phyloP scores from a whole-genome alignment of 176 grass and related monocot genomes.

The Bonia amplexicaulis region DNA sequence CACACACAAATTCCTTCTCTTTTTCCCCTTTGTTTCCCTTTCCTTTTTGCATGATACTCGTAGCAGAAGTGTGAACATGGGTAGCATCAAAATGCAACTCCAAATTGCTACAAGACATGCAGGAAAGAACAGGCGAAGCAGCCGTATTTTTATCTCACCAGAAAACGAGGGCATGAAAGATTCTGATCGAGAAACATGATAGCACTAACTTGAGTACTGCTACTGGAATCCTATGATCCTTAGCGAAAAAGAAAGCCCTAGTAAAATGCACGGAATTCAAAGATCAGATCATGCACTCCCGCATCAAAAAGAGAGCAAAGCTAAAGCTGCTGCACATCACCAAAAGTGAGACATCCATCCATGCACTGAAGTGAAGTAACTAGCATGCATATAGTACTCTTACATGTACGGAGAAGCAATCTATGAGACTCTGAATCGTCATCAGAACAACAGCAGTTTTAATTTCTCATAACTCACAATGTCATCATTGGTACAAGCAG shows the following conservation, averaged over 20 bases:
- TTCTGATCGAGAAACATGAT: conserved; percentile 38
- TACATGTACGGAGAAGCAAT: conserved; percentile 3
- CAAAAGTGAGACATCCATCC: conserved; percentile 42
- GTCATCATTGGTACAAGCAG: conserved; percentile 41
- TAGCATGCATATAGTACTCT: not conserved
- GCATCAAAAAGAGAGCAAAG: conserved; percentile 34
- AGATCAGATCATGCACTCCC: conserved; percentile 38
- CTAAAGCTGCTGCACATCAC: conserved; percentile 52
- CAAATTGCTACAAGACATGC: conserved; percentile 45
- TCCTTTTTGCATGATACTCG: not conserved
- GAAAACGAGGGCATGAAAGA: conserved; percentile 30
- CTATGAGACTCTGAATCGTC: conserved; percentile 9
- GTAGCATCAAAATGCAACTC: conserved; percentile 27
- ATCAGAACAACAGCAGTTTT: conserved; percentile 40
- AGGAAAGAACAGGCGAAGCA: conserved; percentile 42
- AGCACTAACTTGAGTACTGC: conserved; percentile 23
- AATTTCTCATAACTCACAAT: conserved; percentile 47
- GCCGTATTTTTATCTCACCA: conserved; percentile 20
- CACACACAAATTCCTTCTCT: not conserved
- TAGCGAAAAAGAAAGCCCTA: conserved; percentile 8
- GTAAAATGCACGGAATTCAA: conserved; percentile 41
- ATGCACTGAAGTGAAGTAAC: conserved; percentile 52
- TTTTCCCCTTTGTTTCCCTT: not conserved
- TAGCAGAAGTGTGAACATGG: not conserved
- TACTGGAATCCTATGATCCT: conserved; percentile 55